Evolutionary conservation across 2,329 filamentous ascomycete species (phyloP).

Genomic region (Pseudogymnoascus verrucosus): DNA sequence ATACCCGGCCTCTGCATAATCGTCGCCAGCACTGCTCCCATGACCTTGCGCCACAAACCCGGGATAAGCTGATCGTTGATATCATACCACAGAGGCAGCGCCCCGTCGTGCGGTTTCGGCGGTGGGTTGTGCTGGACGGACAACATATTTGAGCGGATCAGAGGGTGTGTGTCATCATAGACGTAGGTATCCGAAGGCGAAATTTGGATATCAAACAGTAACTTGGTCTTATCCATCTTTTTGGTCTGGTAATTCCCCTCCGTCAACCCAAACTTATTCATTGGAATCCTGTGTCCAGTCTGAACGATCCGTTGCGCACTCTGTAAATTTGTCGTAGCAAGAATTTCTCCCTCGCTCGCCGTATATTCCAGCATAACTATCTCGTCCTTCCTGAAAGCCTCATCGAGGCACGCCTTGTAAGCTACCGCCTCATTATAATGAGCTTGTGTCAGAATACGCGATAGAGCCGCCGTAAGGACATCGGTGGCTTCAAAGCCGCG

Average conservation of each 20-base stretch:
- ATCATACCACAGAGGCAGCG: slow-evolving; percentile 64
- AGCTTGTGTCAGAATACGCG: slow-evolving; percentile 44
- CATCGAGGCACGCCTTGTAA: slow-evolving; percentile 55
- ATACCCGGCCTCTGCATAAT: slow-evolving; percentile 55
- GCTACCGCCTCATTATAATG: slow-evolving; percentile 50
- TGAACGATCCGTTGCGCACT: slow-evolving; percentile 49
- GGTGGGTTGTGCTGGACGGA: slow-evolving; percentile 10
- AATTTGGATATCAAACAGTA: slow-evolving; percentile 56
- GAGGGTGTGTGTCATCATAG: slow-evolving; percentile 40
- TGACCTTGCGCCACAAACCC: slow-evolving; percentile 55
- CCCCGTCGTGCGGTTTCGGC: slow-evolving; percentile 37
- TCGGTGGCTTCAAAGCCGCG: slow-evolving; percentile 56
- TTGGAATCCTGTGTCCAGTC: slow-evolving; percentile 45
- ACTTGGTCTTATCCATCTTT: slow-evolving; percentile 56
- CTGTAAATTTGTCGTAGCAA: slow-evolving; percentile 60
- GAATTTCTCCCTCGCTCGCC: slow-evolving; percentile 55
- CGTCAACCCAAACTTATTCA: slow-evolving; percentile 62
- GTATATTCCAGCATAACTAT: slow-evolving; percentile 42
- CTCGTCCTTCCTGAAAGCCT: slow-evolving; percentile 37
- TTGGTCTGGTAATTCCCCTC: slow-evolving; percentile 65
- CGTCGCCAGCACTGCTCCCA: slow-evolving; percentile 54
- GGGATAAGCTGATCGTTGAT: slow-evolving; percentile 53
- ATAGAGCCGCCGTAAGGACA: slow-evolving; percentile 47
- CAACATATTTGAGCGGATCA: slow-evolving; percentile 19
- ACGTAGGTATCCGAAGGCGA: slow-evolving; percentile 51